Percentiles rank a stretch among this genome's conserved stretches.
phyloP scores from a whole-genome alignment of 495 filamentous ascomycete genomes.

The Neurospora tetraspora region DNA sequence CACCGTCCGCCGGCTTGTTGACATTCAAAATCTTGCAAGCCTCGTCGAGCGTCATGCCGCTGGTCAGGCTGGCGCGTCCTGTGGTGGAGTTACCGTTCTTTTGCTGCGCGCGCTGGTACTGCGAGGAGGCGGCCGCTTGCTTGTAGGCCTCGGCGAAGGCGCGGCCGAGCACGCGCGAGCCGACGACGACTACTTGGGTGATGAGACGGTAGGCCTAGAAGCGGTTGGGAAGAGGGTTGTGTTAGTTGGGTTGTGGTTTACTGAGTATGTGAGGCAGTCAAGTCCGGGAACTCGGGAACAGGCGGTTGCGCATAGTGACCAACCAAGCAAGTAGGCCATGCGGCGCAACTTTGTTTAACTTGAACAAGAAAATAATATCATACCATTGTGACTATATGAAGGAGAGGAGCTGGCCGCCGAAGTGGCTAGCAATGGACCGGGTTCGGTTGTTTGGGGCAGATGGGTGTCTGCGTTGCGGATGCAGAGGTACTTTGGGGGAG shows the following conservation, averaged over 20 bases:
- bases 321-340: background rate
- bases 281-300: background rate
- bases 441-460: background rate
- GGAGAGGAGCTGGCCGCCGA: background rate
- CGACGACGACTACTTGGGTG: conserved; percentile 82
- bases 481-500: background rate
- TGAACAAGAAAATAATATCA: background rate
- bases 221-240: background rate
- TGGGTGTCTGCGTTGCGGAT: background rate
- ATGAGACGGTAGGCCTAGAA: conserved; percentile 86
- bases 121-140: conserved; percentile 76
- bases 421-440: background rate
- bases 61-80: conserved; percentile 39
- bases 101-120: conserved; percentile 62
- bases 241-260: background rate
- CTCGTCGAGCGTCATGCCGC: conserved; percentile 83
- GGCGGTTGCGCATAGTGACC: background rate
- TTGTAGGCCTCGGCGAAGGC: conserved; percentile 87
- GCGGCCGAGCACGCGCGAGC: conserved; percentile 81
- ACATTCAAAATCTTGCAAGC: conserved; percentile 97
- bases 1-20: conserved; percentile 65
- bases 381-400: background rate
- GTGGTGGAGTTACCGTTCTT: conserved; percentile 31
- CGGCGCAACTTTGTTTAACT: background rate
- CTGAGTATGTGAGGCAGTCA: background rate